A percentile compares a stretch with the other conserved stretches of the same genome.
phyloP scores from a whole-genome alignment of 116 monocot species.

The Dioscorea cayenensis region DNA sequence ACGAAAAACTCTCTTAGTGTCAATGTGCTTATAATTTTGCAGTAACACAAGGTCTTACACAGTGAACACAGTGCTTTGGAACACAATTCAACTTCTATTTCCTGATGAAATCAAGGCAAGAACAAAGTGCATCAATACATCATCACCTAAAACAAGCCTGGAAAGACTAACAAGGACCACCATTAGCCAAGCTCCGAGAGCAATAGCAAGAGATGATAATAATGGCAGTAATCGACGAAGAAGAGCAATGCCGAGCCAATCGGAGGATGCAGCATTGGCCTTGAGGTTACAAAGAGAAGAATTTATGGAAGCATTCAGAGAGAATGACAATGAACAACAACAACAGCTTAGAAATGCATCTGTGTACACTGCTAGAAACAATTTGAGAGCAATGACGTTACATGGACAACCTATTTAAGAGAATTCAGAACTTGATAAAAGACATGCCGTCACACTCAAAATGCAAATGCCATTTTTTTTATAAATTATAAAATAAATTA shows the following conservation, averaged over 20 bases:
- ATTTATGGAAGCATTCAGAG: conserved; percentile 35
- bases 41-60: conserved; percentile 78
- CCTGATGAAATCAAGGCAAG: conserved; percentile 68
- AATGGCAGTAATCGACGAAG: conserved; percentile 3
- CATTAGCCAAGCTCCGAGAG: not conserved
- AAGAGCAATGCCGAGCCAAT: conserved; percentile 21
- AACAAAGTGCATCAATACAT: conserved; percentile 19
- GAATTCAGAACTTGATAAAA: conserved; percentile 4
- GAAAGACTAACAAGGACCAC: not conserved
- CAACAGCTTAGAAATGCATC: not conserved
- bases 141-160: not conserved
- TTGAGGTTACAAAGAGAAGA: conserved; percentile 74
- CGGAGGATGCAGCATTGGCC: conserved; percentile 72
- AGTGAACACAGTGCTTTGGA: conserved; percentile 92
- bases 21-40: conserved; percentile 8
- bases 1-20: too few species aligned
- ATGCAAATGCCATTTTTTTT: too few species aligned
- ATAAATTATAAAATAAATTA: too few species aligned
- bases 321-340: not conserved
- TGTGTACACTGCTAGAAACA: conserved; percentile 37
- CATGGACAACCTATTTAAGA: conserved; percentile 79
- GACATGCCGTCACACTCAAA: too few species aligned
- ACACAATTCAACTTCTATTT: conserved; percentile 91
- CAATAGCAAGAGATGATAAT: too few species aligned
- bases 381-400: conserved; percentile 59